Conservation (phyloP, 108 stramenopile genomes). For the Discostella pseudostelligera region DNA sequence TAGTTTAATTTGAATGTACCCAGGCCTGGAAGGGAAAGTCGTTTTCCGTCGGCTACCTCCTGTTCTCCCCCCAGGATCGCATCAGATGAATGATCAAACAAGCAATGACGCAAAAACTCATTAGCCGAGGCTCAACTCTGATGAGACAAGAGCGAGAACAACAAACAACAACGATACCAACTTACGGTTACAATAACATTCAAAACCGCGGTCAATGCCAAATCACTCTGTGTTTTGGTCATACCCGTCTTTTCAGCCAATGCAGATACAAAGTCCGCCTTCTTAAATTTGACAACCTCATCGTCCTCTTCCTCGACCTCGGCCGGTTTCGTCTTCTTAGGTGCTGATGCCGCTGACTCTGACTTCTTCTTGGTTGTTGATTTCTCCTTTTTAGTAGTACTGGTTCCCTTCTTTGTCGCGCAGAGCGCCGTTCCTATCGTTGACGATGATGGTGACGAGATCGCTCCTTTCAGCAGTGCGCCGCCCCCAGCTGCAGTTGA, state of each 20-base stretch:
- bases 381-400: conserved; percentile 1
- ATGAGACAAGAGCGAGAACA: background rate
- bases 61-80: conserved; percentile 3
- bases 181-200: conserved; percentile 70
- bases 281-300: conserved; percentile 64
- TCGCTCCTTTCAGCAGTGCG: conserved; percentile 1
- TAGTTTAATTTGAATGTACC: conserved; percentile 83
- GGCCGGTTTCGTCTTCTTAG: conserved; percentile 2
- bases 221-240: conserved; percentile 77
- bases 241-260: conserved; percentile 74
- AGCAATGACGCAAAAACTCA: too few species aligned
- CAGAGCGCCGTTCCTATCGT: background rate
- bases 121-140: too few species aligned
- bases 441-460: conserved; percentile 1
- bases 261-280: conserved; percentile 72
- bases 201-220: conserved; percentile 66
- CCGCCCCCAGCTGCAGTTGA: background rate
- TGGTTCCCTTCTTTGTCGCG: conserved; percentile 10
- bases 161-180: conserved; percentile 9
- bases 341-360: background rate
- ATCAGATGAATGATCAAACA: too few species aligned
- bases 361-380: conserved; percentile 13
- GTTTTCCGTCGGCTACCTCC: conserved; percentile 66
- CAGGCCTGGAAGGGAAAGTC: conserved; percentile 79
- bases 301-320: conserved; percentile 2